Evolutionary conservation across 139 green algal genomes (phyloP).

Genomic region (Mychonastes homosphaera): DNA sequence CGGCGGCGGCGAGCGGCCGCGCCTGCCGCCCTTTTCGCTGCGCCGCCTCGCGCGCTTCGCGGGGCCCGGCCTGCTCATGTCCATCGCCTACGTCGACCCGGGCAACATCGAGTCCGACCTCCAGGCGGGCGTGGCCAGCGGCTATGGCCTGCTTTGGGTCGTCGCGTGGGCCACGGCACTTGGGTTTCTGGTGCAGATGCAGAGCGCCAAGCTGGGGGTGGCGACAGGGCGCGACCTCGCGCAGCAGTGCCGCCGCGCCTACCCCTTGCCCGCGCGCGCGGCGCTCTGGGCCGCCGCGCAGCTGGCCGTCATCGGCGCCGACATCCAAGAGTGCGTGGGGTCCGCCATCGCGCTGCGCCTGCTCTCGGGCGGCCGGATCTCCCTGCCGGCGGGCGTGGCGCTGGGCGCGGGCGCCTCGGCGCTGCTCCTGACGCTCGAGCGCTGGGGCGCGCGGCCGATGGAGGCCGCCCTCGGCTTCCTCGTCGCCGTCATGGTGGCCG

Average conservation of each 20-base stretch:
- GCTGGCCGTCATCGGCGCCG: constrained; percentile 77
- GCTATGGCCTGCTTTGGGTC: constrained; percentile 70
- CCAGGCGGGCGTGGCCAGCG: constrained; percentile 52
- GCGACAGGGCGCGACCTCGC: constrained; percentile 70
- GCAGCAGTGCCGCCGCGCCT: constrained; percentile 58
- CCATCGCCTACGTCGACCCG: constrained; percentile 81
- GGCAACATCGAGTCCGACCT: constrained; percentile 83
- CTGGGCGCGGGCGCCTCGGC: constrained; percentile 38
- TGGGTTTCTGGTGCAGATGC: constrained; percentile 70
- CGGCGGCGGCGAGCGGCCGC: no score
- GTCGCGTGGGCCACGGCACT: constrained; percentile 65
- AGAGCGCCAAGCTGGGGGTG: constrained; percentile 70
- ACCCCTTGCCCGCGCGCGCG: constrained; percentile 7
- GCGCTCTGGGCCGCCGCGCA: constrained; percentile 77
- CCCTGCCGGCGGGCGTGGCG: constrained; percentile 53
- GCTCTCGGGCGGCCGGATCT: constrained; percentile 46
- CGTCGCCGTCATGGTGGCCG: constrained; percentile 46
- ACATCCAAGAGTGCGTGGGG: constrained; percentile 71
- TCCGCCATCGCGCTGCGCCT: constrained; percentile 68
- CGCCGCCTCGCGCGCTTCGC: no score
- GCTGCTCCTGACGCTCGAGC: constrained; percentile 51
- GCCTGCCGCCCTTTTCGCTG: no score
- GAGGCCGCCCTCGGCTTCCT: constrained; percentile 64
- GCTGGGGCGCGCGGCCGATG: constrained; percentile 47
- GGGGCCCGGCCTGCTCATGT: constrained; percentile 88